Conservation (phyloP, 495 filamentous ascomycete genomes). For the Pyrenula aspistea region DNA sequence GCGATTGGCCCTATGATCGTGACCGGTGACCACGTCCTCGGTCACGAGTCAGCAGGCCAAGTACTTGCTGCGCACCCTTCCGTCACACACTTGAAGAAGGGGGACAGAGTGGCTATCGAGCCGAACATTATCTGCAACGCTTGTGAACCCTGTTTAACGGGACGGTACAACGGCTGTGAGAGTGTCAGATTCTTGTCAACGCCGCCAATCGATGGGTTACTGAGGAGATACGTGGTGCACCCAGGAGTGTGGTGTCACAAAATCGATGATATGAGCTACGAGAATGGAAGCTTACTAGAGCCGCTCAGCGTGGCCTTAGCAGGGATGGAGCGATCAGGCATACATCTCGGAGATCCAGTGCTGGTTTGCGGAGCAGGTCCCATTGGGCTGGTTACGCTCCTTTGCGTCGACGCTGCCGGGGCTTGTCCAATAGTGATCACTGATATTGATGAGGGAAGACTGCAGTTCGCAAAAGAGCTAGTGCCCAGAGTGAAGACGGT, state of each 20-base stretch:
- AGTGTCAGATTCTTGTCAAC: slow-evolving; percentile 76
- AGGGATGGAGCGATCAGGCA: slow-evolving; percentile 63
- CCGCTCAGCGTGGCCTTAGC: slow-evolving; percentile 78
- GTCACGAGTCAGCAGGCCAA: slow-evolving; percentile 83
- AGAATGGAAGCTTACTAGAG: slow-evolving; percentile 79
- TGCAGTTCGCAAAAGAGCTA: slow-evolving; percentile 70
- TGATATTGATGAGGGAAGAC: slow-evolving; percentile 76
- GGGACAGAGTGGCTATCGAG: slow-evolving; percentile 84
- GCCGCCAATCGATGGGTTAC: slow-evolving; percentile 75
- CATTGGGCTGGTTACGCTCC: slow-evolving; percentile 75
- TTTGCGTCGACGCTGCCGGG: slow-evolving; percentile 72
- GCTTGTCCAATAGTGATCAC: slow-evolving; percentile 82
- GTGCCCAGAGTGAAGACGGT: slow-evolving; percentile 63
- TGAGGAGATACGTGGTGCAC: slow-evolving; percentile 88
- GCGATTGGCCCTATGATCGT: slow-evolving; percentile 95
- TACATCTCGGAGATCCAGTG: slow-evolving; percentile 72
- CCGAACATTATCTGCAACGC: slow-evolving; percentile 81
- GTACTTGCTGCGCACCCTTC: slow-evolving; percentile 70
- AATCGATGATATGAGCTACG: slow-evolving; percentile 77
- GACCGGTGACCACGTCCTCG: slow-evolving; percentile 72
- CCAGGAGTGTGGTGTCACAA: slow-evolving; percentile 89
- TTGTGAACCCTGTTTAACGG: slow-evolving; percentile 82
- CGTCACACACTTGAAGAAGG: slow-evolving; percentile 60
- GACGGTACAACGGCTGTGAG: slow-evolving; percentile 88
- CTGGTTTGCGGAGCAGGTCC: slow-evolving; percentile 84